phyloP scores from a whole-genome alignment of 2,329 filamentous ascomycete species.

The Colletotrichum phormii region DNA sequence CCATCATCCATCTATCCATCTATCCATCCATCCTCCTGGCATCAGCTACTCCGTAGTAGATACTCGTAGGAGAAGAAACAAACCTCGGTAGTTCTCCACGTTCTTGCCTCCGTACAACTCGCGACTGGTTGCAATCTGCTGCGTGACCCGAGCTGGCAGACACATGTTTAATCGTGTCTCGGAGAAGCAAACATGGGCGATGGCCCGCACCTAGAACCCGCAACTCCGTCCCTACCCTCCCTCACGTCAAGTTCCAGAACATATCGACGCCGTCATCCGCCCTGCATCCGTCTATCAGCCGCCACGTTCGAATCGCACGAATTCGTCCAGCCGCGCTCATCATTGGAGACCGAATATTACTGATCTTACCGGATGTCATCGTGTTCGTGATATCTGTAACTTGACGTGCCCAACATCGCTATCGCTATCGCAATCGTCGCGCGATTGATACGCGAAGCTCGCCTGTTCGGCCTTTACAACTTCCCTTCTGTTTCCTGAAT shows the following conservation, averaged over 20 bases:
- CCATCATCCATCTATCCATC: background rate
- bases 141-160: background rate
- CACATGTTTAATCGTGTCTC: background rate
- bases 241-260: background rate
- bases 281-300: background rate
- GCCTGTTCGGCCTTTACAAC: background rate
- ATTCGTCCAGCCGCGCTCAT: background rate
- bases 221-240: background rate
- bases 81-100: slow-evolving; percentile 3
- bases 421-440: slow-evolving; percentile 4
- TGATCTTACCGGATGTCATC: background rate
- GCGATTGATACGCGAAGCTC: background rate
- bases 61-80: background rate
- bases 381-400: background rate
- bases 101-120: background rate
- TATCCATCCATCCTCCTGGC: background rate
- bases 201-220: background rate
- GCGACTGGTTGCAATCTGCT: background rate
- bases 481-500: background rate
- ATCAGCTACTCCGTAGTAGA: no score
- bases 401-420: background rate
- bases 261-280: background rate
- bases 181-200: background rate
- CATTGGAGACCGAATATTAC: background rate
- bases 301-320: background rate